Conservation (phyloP, 1,284 basidiomycete species). For the Ustilago trichophora region DNA sequence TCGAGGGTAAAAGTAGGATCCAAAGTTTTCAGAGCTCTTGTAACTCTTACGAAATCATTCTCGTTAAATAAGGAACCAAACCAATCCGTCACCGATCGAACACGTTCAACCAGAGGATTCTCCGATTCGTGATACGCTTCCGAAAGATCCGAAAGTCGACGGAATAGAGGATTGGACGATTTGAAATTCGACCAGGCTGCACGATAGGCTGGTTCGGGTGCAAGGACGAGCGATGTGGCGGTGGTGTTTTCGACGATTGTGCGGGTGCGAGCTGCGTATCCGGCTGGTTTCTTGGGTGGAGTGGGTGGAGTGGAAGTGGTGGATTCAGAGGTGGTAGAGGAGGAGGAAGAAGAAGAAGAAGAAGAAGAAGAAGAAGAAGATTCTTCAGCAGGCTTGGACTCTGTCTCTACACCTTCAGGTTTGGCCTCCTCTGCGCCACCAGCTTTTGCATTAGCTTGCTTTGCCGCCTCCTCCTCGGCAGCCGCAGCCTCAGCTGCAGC, state of each 20-base stretch:
- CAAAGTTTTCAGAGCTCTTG: constrained; percentile 82
- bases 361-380: not conserved
- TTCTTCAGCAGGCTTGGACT: constrained; percentile 3
- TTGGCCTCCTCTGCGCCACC: no score
- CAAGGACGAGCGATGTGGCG: constrained; percentile 54
- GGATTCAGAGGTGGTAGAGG: not conserved
- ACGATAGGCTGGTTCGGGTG: constrained; percentile 57
- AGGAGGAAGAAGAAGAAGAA: not conserved
- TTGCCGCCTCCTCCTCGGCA: constrained; percentile 5
- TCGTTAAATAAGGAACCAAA: constrained; percentile 93
- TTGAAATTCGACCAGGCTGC: constrained; percentile 54
- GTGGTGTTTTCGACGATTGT: constrained; percentile 48
- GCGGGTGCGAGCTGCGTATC: constrained; percentile 54
- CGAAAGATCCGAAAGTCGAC: constrained; percentile 38
- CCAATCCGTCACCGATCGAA: constrained; percentile 84
- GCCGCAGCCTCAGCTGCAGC: constrained; percentile 14
- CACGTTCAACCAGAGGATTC: constrained; percentile 81
- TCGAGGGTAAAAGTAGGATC: constrained; percentile 90
- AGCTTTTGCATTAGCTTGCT: no score
- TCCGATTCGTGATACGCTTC: constrained; percentile 86
- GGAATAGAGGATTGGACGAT: constrained; percentile 57
- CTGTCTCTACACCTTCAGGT: constrained; percentile 9
- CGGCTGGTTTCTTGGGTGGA: constrained; percentile 39
- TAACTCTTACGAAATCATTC: constrained; percentile 95
- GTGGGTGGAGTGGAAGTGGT: not conserved